Conservation (phyloP, 2,329 filamentous ascomycete genomes). For the Chaetomiaceae sp. region DNA sequence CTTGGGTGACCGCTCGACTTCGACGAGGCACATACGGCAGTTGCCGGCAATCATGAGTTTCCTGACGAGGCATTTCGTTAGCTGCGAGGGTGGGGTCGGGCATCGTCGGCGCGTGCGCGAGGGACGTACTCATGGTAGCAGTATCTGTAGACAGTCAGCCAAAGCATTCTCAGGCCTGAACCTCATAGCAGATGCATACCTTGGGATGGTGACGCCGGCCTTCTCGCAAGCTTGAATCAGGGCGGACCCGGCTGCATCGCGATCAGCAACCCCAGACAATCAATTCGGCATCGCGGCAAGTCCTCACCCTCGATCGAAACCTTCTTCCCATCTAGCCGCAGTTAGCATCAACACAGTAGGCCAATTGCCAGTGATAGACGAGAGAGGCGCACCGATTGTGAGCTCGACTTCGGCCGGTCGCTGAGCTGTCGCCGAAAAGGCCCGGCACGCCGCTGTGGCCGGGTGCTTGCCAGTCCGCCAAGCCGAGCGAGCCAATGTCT, state of each 20-base stretch:
- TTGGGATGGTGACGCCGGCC: conserved; percentile 83
- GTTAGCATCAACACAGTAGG: conserved; percentile 18
- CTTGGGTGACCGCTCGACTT: conserved; percentile 94
- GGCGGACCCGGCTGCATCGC: conserved; percentile 76
- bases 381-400: conserved; percentile 71
- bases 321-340: conserved; percentile 81
- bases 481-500: conserved; percentile 63
- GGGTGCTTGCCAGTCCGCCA: conserved; percentile 57
- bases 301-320: conserved; percentile 70
- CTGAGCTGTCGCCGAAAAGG: conserved; percentile 75
- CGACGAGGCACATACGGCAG: conserved; percentile 98
- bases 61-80: conserved; percentile 48
- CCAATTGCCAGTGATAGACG: conserved; percentile 27
- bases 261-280: conserved; percentile 21
- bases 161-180: conserved; percentile 8
- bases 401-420: conserved; percentile 91
- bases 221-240: conserved; percentile 99
- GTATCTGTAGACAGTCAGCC: conserved; percentile 60
- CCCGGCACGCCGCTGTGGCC: conserved; percentile 60
- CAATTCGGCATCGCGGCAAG: conserved; percentile 11
- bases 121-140: conserved; percentile 90
- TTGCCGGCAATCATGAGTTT: conserved; percentile 99
- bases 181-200: conserved; percentile 46
- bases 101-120: conserved; percentile 25
- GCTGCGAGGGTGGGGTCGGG: conserved; percentile 27